Evolutionary conservation across 176 grass and related monocot species (phyloP).

Genomic region (Avena atlantica): DNA sequence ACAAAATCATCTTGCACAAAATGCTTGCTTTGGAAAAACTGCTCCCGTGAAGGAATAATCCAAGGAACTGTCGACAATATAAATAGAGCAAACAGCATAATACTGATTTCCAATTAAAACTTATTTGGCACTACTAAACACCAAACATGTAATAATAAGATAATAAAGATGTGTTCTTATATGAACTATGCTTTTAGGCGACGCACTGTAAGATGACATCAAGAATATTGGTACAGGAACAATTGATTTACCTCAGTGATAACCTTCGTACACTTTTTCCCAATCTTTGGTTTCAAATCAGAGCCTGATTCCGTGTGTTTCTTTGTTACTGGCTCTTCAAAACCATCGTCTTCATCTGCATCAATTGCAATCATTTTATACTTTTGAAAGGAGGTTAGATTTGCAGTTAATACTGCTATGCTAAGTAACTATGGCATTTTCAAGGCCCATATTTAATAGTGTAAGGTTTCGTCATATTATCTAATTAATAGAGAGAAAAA

Average conservation of each 20-base stretch:
- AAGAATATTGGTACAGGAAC: conserved; percentile 1
- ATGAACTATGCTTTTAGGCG: background rate
- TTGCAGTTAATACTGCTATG: background rate
- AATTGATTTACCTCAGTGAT: conserved; percentile 67
- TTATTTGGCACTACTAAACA: background rate
- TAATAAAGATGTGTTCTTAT: background rate
- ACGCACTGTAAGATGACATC: background rate
- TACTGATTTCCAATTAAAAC: background rate
- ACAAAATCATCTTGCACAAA: background rate
- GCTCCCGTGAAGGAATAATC: background rate
- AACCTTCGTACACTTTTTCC: conserved; percentile 69
- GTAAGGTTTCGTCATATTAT: conserved; percentile 17
- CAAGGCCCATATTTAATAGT: background rate
- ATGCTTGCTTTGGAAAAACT: conserved; percentile 4
- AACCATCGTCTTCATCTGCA: conserved; percentile 56
- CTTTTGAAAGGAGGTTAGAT: conserved; percentile 29
- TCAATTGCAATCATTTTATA: conserved; percentile 45
- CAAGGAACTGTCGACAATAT: background rate
- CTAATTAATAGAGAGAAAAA: background rate
- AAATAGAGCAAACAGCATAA: background rate
- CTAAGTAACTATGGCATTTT: background rate
- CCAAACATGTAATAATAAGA: background rate
- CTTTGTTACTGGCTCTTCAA: conserved; percentile 37
- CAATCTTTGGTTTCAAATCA: conserved; percentile 52
- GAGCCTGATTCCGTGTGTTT: conserved; percentile 55